phyloP scores from a whole-genome alignment of 495 filamentous ascomycete genomes.

The Tuber borchii region DNA sequence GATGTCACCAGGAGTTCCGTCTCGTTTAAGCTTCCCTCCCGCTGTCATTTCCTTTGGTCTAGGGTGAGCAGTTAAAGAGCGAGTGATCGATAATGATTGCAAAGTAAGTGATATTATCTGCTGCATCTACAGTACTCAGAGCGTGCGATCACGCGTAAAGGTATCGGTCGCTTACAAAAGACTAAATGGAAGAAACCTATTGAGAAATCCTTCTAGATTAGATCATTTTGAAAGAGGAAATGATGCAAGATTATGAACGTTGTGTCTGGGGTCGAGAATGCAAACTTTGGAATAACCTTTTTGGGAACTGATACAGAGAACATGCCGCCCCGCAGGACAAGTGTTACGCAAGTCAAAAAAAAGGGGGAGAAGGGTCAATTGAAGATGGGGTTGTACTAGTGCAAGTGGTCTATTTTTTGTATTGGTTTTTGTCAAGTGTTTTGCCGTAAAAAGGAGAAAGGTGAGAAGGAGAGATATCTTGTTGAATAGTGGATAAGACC shows the following conservation, averaged over 20 bases:
- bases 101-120: neutral
- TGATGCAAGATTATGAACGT: neutral
- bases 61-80: neutral
- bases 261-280: neutral
- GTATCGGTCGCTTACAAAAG: neutral
- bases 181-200: neutral
- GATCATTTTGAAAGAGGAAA: neutral
- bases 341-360: neutral
- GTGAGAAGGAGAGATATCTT: neutral
- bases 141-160: neutral
- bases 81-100: conserved; percentile 2
- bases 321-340: neutral
- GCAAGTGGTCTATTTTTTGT: neutral
- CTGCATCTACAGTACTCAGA: neutral
- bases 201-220: neutral
- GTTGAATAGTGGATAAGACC: neutral
- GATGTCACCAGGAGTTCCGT: neutral
- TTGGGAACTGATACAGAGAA: neutral
- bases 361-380: neutral
- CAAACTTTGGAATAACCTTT: neutral
- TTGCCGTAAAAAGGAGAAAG: neutral
- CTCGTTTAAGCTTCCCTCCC: neutral
- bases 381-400: neutral
- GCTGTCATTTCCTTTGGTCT: neutral
- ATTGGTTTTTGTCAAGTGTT: neutral